A percentile compares a stretch with the other conserved stretches of the same genome.
Evolutionary conservation across 257 asterid genomes (phyloP).

Genomic region (Salvia splendens): DNA sequence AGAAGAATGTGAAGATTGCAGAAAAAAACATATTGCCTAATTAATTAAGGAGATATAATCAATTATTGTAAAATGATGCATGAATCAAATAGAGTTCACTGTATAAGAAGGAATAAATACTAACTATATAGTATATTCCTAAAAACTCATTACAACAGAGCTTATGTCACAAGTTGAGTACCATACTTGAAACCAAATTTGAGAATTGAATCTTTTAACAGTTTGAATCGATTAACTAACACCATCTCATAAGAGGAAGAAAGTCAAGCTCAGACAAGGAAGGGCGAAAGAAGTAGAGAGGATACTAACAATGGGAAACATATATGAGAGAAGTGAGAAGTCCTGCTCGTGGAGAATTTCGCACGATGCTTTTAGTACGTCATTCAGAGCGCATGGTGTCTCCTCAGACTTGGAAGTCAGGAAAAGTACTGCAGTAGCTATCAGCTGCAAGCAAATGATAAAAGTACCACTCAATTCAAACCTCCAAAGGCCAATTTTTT

Average conservation of each 20-base stretch:
- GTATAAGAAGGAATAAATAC: neutral
- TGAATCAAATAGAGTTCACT: neutral
- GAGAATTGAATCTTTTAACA: neutral
- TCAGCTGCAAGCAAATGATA: constrained; percentile 52
- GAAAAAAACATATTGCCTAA: neutral
- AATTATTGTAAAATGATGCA: neutral
- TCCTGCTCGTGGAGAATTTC: constrained; percentile 81
- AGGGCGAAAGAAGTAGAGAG: constrained; percentile 24
- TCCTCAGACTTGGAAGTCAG: constrained; percentile 95
- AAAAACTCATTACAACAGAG: neutral
- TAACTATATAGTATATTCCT: constrained; percentile 5
- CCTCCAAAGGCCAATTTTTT: constrained; percentile 5
- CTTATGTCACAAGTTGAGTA: neutral
- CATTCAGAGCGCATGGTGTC: constrained; percentile 80
- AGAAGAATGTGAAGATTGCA: neutral
- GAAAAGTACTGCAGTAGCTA: constrained; percentile 90
- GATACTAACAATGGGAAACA: constrained; percentile 74
- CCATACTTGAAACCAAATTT: neutral
- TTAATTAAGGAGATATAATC: neutral
- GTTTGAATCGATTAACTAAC: constrained; percentile 2
- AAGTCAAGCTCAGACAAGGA: neutral
- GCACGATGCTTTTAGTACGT: constrained; percentile 65
- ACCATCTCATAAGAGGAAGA: neutral
- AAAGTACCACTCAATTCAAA: constrained; percentile 7
- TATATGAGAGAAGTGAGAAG: constrained; percentile 55